Evolutionary conservation across 1,284 basidiomycete species (phyloP).

Genomic region (Porogramme epimiltina): DNA sequence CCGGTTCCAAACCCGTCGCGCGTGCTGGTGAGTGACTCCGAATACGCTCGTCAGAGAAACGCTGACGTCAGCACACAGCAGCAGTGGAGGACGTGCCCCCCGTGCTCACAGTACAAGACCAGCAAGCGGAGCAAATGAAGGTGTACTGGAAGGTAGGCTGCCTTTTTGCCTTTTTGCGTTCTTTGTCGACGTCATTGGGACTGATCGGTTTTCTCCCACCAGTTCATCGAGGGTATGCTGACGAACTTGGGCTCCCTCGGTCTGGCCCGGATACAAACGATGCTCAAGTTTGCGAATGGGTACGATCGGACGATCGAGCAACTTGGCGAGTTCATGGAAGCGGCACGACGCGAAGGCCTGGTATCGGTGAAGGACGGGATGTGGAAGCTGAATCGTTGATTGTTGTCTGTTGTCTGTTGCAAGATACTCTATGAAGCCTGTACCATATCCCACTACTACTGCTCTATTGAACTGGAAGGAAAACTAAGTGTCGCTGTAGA

Average conservation of each 20-base stretch:
- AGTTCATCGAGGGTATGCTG: conserved; percentile 86
- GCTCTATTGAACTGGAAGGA: background rate
- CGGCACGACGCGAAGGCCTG: conserved; percentile 73
- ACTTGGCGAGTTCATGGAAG: conserved; percentile 75
- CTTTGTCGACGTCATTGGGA: no score
- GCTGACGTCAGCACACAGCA: conserved; percentile 13
- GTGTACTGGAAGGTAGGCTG: conserved; percentile 79
- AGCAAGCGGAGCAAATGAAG: conserved; percentile 82
- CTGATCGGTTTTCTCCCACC: conserved; percentile 18
- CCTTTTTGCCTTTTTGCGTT: background rate
- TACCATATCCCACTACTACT: no score
- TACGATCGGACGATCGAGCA: conserved; percentile 81
- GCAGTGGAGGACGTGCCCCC: conserved; percentile 51
- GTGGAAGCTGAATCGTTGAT: conserved; percentile 62
- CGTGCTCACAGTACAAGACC: conserved; percentile 63
- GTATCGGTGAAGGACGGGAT: conserved; percentile 71
- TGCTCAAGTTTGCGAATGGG: conserved; percentile 78
- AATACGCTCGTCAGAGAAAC: background rate
- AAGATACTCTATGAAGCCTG: no score
- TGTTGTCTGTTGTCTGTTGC: background rate
- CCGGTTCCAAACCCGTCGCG: conserved; percentile 22
- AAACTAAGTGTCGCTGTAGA: no score
- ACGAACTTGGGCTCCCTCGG: conserved; percentile 77
- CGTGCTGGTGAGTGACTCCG: conserved; percentile 10
- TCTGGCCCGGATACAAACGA: conserved; percentile 78